phyloP scores from a whole-genome alignment of 495 filamentous ascomycete species.

The Cairneyella variabilis region DNA sequence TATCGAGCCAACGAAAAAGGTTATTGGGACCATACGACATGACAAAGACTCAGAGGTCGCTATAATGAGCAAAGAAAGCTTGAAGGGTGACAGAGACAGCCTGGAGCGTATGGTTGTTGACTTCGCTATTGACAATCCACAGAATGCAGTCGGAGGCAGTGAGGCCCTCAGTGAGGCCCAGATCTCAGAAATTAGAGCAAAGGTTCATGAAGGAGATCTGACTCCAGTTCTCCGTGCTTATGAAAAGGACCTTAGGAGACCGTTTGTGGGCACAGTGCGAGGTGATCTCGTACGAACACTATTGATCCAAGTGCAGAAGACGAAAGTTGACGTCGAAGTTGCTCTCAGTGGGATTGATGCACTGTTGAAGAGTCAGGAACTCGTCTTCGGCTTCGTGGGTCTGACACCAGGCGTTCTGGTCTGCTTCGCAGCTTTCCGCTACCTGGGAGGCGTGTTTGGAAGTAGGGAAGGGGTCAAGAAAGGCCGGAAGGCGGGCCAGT shows the following conservation, averaged over 20 bases:
- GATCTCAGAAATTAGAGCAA: conserved; percentile 64
- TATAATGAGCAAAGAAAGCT: conserved; percentile 87
- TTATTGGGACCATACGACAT: conserved; percentile 89
- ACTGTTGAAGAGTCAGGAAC: conserved; percentile 89
- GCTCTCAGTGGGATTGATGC: conserved; percentile 92
- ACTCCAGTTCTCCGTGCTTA: conserved; percentile 88
- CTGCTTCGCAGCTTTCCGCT: conserved; percentile 68
- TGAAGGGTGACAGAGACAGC: conserved; percentile 84
- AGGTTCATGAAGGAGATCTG: conserved; percentile 86
- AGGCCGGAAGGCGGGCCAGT: conserved; percentile 56
- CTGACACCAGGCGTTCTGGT: conserved; percentile 88
- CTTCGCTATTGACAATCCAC: conserved; percentile 77
- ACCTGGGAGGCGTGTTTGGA: conserved; percentile 63
- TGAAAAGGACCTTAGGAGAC: conserved; percentile 76
- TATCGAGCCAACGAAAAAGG: conserved; percentile 72
- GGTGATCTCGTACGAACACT: conserved; percentile 89
- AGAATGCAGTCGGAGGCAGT: conserved; percentile 36
- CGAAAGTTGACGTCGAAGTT: conserved; percentile 96
- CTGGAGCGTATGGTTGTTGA: conserved; percentile 97
- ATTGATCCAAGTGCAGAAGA: conserved; percentile 96
- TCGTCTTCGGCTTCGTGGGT: conserved; percentile 94
- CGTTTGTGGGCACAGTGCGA: conserved; percentile 71
- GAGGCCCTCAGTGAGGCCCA: conserved; percentile 52
- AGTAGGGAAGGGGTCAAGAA: conserved; percentile 60
- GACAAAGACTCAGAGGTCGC: conserved; percentile 88